Evolutionary conservation across 768 basidiomycete species (phyloP), one percentile per base, ranked within the genome.

Genomic region (Paxillus rubicundulus): DNA sequence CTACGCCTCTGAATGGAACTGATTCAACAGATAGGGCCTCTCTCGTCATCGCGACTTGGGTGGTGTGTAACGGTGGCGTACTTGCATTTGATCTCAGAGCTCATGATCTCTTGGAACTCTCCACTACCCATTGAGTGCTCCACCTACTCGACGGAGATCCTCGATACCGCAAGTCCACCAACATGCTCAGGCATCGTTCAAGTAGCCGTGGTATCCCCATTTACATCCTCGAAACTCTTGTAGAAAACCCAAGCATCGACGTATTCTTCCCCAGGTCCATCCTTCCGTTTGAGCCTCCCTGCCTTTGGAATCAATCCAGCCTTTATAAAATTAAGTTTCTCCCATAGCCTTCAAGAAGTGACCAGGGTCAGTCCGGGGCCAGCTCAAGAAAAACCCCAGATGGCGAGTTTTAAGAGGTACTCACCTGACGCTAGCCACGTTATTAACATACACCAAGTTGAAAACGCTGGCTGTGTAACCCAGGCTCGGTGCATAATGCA

Each of bases 371-470:
- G 41, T 38, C 17, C 24, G 38, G 32, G 21, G 14, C 39, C 46
- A 12, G 20, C 30, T 20, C 46, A 34, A 21, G 30, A 24, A 20
- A 12, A 14, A 20, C 21, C 21, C 12, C 21, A 43, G 13, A 49
- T 24, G 12, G 24, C 20, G 18, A 47, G 9, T 13, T 20, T 8
- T n/a, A n/a, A 18, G 32, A 34, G 37, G n/a, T 9, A 67, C 77
- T 61, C 54, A 85, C 87, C 75, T 80, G 54, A 86, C 66, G 40
- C 86, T 87, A 16, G 92, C 91, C 40, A 71, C 61, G 71, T 96
- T 97, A 66, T 86, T 91, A 21, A 84, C 82, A 68, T 89, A 96
- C 34, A 97, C 92, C 39, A 97, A 78, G 67, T 97, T 96, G 77
- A 97, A 96, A 21, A 96, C 83, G 63, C 86, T 89, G 4, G 81